Evolutionary conservation across 192 early-diverging fungal genomes (phyloP).

Genomic region (Umbelopsis vinacea): DNA sequence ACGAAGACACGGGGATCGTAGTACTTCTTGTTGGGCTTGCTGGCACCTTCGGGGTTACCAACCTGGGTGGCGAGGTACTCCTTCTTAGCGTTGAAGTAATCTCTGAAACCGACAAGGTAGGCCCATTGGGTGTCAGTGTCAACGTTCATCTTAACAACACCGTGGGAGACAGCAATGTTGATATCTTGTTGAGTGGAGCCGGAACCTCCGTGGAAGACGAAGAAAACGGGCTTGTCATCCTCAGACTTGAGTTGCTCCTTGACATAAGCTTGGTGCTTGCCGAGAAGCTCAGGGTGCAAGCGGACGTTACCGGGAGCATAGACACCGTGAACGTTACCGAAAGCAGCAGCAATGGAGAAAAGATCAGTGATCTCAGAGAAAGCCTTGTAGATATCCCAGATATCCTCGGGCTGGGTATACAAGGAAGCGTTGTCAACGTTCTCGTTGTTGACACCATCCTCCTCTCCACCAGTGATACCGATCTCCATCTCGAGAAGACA

Average conservation of each 20-base stretch:
- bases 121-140: slow-evolving; percentile 99
- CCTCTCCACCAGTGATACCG: slow-evolving; percentile 95
- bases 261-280: slow-evolving; percentile 87
- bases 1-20: slow-evolving; percentile 96
- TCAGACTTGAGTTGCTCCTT: slow-evolving; percentile 63
- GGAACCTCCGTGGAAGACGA: slow-evolving; percentile 99
- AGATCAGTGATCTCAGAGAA: slow-evolving; percentile 80
- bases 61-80: slow-evolving; percentile 90
- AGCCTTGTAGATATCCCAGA: slow-evolving; percentile 90
- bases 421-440: slow-evolving; percentile 81
- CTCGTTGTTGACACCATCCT: slow-evolving; percentile 96
- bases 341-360: slow-evolving; percentile 89
- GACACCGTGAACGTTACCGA: slow-evolving; percentile 66
- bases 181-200: slow-evolving; percentile 55
- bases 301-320: slow-evolving; percentile 97
- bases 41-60: slow-evolving; percentile 93
- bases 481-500: slow-evolving; percentile 95
- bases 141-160: slow-evolving; percentile 99
- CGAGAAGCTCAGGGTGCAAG: slow-evolving; percentile 90
- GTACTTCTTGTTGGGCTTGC: slow-evolving; percentile 99
- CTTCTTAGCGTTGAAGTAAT: slow-evolving; percentile 90
- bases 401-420: slow-evolving; percentile 93
- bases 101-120: slow-evolving; percentile 86
- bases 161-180: slow-evolving; percentile 35
- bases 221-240: slow-evolving; percentile 83